Conservation (phyloP, 2,329 filamentous ascomycete genomes). For the Fusarium penzigii region DNA sequence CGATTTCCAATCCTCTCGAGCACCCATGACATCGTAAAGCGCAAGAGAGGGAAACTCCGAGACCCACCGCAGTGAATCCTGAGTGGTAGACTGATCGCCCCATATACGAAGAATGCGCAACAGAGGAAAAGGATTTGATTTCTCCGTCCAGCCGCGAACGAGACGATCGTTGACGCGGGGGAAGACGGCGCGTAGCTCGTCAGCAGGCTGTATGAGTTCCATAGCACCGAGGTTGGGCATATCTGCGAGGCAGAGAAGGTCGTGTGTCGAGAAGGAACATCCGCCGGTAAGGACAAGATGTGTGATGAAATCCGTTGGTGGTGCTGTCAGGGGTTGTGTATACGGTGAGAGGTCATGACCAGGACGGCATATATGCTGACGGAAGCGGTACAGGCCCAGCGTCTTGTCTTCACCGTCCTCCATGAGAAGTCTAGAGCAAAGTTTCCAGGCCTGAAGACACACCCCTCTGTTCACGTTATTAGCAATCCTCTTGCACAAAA, state of each 20-base stretch:
- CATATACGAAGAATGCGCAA: slow-evolving; percentile 49
- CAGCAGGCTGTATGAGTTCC: slow-evolving; percentile 45
- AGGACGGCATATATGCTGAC: slow-evolving; percentile 42
- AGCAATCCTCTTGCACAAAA: slow-evolving; percentile 1
- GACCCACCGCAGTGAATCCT: slow-evolving; percentile 42
- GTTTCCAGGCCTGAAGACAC: slow-evolving; percentile 43
- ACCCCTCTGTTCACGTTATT: slow-evolving; percentile 30
- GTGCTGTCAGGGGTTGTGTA: slow-evolving; percentile 38
- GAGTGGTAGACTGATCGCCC: slow-evolving; percentile 42
- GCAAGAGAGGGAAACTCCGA: slow-evolving; percentile 45
- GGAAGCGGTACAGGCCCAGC: slow-evolving; percentile 40
- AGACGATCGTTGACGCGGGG: slow-evolving; percentile 47
- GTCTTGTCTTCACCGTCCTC: slow-evolving; percentile 35
- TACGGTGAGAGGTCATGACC: slow-evolving; percentile 37
- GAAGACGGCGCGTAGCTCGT: slow-evolving; percentile 30
- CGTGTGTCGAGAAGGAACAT: slow-evolving; percentile 37
- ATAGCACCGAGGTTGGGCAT: slow-evolving; percentile 50
- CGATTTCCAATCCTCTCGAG: slow-evolving; percentile 38
- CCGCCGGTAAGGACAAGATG: slow-evolving; percentile 42
- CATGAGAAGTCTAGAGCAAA: slow-evolving; percentile 38
- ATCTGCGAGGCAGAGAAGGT: slow-evolving; percentile 42
- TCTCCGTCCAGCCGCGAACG: slow-evolving; percentile 46
- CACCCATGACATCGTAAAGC: slow-evolving; percentile 45
- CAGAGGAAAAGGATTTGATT: slow-evolving; percentile 44
- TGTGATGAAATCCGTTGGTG: slow-evolving; percentile 41